A percentile compares a stretch with the other conserved stretches of the same genome.
Evolutionary conservation across 768 basidiomycete species (phyloP).

Genomic region (Leccinum truebloodii): DNA sequence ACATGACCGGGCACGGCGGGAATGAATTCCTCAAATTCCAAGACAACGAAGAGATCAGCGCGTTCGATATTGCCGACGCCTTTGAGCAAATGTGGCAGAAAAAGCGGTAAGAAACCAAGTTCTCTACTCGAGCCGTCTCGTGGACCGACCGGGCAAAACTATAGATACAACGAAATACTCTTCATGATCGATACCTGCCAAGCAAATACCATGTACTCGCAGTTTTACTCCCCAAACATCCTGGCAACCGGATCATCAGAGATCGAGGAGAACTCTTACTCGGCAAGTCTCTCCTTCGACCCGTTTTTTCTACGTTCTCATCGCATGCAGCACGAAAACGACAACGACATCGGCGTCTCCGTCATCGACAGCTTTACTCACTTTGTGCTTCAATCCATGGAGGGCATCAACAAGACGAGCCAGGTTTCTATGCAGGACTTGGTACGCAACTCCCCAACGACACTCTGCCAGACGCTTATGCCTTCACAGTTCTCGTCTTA

Average conservation of each 20-base stretch:
- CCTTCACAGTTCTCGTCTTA: conserved; percentile 74
- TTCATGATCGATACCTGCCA: conserved; percentile 99
- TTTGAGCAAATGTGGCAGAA: conserved; percentile 99
- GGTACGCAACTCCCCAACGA: conserved; percentile 46
- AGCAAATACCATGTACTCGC: conserved; percentile 93
- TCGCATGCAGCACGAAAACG: conserved; percentile 75
- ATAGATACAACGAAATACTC: conserved; percentile 85
- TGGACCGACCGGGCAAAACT: conserved; percentile 34
- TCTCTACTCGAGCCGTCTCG: neutral
- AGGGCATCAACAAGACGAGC: conserved; percentile 89
- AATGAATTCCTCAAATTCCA: conserved; percentile 99
- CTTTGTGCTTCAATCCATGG: conserved; percentile 87
- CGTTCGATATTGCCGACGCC: conserved; percentile 96
- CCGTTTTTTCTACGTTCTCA: conserved; percentile 1
- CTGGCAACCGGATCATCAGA: conserved; percentile 87
- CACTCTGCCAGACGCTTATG: conserved; percentile 9
- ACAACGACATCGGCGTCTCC: conserved; percentile 91
- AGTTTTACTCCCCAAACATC: conserved; percentile 91
- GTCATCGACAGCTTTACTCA: conserved; percentile 97
- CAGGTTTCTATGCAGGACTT: conserved; percentile 78
- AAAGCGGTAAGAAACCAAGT: conserved; percentile 58
- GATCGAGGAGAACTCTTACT: conserved; percentile 89
- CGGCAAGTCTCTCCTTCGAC: conserved; percentile 51
- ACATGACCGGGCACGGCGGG: conserved; percentile 98
- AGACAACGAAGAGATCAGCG: conserved; percentile 97